These are phyloP conservation scores for Plasmopara halstedii DNA, from an alignment of 352 stramenopile species.

Conservation along the genomic window DNA sequence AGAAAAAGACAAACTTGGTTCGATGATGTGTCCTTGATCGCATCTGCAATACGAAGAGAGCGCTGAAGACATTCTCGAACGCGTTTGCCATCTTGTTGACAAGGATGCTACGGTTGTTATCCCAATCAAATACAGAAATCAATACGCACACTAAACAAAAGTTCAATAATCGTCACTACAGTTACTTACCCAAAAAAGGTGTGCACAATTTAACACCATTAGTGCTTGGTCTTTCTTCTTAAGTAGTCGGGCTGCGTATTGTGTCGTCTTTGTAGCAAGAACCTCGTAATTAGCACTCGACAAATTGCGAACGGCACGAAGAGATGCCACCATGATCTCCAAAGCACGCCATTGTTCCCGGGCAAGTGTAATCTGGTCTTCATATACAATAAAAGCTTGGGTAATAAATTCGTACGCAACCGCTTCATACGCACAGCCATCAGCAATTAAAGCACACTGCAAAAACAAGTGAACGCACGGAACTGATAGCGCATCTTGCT, in stretches of 20 bases:
- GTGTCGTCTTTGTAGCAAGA: conserved; percentile 94
- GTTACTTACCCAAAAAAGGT: conserved; percentile 92
- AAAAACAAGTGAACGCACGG: conserved; percentile 91
- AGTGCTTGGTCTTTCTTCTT: conserved; percentile 95
- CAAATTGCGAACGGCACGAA: conserved; percentile 77
- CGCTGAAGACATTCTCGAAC: conserved; percentile 96
- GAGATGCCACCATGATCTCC: conserved; percentile 82
- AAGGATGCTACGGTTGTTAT: conserved; percentile 30
- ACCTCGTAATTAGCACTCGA: conserved; percentile 89
- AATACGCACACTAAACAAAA: background rate
- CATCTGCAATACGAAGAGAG: conserved; percentile 93
- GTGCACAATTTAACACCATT: conserved; percentile 92
- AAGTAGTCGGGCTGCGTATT: conserved; percentile 94
- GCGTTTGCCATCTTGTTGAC: conserved; percentile 88
- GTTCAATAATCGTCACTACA: conserved; percentile 3
- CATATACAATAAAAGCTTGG: conserved; percentile 94
- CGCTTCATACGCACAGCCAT: conserved; percentile 76
- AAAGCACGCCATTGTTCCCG: conserved; percentile 86
- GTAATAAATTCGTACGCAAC: conserved; percentile 97
- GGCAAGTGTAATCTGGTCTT: conserved; percentile 92
- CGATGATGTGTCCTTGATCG: conserved; percentile 57
- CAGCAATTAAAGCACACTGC: conserved; percentile 87
- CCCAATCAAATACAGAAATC: conserved; percentile 9
- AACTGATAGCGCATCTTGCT: conserved; percentile 62
- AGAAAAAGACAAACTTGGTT: conserved; percentile 93